Evolutionary conservation across 306 rosid genomes (phyloP), one percentile per base, ranked within the genome.

Genomic region (Fragaria vesca): DNA sequence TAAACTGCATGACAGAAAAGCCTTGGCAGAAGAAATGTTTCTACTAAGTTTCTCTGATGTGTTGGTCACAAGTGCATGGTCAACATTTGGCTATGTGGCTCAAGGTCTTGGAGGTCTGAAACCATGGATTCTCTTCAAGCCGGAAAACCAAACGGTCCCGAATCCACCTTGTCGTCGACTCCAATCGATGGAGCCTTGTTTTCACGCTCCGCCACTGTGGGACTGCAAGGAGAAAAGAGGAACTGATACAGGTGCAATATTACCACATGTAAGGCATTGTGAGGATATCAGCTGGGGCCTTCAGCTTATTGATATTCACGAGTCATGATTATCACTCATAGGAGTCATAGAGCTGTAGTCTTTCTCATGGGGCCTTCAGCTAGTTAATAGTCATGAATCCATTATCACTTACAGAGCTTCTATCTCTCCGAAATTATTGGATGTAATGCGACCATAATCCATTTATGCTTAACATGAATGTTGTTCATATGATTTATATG

Each of bases 31-130:
- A 3, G 97, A 91, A 85, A 91, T 91, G 86, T 91, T 88, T 21
- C 88, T 91, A 8, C 82, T 91, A 13, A 91, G 97, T 76, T 72
- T 88, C 74, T 83, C 85, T 73, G 94, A 91, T 61, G 63, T 66
- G 48, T 65, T 91, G 82, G 86, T 91, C 28, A 89, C 92, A 4
- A 91, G 94, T 74, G 81, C 94, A 8, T 91, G 97, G 97, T 91
- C 97, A 4, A 91, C 97, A 32, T 91, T 91, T 5, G 97, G 97
- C 16, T 91, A 91, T 40, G 97, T 91, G 82, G 97, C 97, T 60
- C 97, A 91, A 66, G 97, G 94, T 18, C 91, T 91, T 32, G 89
- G 97, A 47, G 97, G 97, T 36, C 83, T 87, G 30, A 88, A 86
- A 70, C 92, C 97, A 11, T 89, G 94, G 97, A 89, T 89, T 65